phyloP scores from a whole-genome alignment of 2,329 filamentous ascomycete species.

The Alternaria ventricosa region DNA sequence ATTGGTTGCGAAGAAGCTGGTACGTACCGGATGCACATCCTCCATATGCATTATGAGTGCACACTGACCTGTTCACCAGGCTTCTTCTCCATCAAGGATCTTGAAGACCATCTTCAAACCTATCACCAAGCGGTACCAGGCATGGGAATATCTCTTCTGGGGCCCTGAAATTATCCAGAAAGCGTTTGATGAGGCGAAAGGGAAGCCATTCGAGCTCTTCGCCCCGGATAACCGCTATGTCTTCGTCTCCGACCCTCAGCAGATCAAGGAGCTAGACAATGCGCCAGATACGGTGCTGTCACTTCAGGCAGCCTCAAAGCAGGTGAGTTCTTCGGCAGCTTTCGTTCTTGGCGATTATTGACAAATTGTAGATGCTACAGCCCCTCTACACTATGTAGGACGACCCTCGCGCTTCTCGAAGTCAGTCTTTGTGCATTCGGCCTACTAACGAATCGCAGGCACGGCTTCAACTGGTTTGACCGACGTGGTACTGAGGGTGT shows the following conservation, averaged over 20 bases:
- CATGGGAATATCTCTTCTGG: conserved; percentile 21
- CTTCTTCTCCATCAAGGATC: conserved; percentile 3
- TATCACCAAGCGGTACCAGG: conserved; percentile 14
- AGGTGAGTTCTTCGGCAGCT: conserved; percentile 1
- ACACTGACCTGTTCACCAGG: not conserved
- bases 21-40: not conserved
- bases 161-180: conserved; percentile 21
- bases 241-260: conserved; percentile 19
- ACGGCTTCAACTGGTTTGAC: conserved; percentile 42
- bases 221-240: conserved; percentile 23
- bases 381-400: conserved; percentile 20
- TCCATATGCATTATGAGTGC: not conserved
- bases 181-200: conserved; percentile 11
- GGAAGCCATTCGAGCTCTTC: conserved; percentile 20
- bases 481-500: conserved; percentile 34
- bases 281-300: conserved; percentile 22
- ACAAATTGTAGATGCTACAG: conserved; percentile 13
- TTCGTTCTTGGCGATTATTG: not conserved
- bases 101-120: conserved; percentile 5
- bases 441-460: conserved; percentile 26
- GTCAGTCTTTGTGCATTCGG: not conserved
- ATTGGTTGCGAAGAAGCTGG: conserved; percentile 12
- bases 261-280: conserved; percentile 24
- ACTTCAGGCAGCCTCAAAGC: conserved; percentile 23
- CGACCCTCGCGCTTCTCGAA: not conserved